These are phyloP conservation scores for Phialophora macrospora DNA, from an alignment of 2,329 filamentous ascomycete species.

Conservation along the genomic window DNA sequence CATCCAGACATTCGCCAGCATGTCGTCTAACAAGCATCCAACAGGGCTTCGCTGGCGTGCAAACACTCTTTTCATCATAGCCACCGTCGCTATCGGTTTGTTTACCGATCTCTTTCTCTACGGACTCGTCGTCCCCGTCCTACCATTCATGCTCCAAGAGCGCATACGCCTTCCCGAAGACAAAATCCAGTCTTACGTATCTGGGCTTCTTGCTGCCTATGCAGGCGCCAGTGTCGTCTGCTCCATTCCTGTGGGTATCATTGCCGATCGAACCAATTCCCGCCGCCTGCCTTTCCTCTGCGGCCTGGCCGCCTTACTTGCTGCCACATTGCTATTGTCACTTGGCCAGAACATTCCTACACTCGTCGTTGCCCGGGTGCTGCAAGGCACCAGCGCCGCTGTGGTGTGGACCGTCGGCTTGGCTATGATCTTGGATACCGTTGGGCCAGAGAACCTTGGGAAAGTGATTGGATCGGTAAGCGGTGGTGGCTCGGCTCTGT, in stretches of 20 bases:
- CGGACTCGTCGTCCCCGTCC: slow-evolving; percentile 62
- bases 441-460: slow-evolving; percentile 61
- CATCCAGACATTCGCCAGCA: slow-evolving; percentile 19
- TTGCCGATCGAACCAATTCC: slow-evolving; percentile 60
- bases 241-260: slow-evolving; percentile 58
- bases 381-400: slow-evolving; percentile 63
- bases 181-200: slow-evolving; percentile 59
- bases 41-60: slow-evolving; percentile 58
- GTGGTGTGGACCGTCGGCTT: slow-evolving; percentile 66
- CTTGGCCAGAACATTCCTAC: slow-evolving; percentile 55
- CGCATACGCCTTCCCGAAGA: slow-evolving; percentile 55
- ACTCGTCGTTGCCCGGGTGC: slow-evolving; percentile 58
- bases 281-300: slow-evolving; percentile 63
- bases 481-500: slow-evolving; percentile 16
- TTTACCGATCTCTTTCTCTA: slow-evolving; percentile 62
- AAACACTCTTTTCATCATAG: slow-evolving; percentile 62
- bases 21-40: slow-evolving; percentile 30
- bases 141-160: slow-evolving; percentile 62
- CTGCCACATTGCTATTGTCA: slow-evolving; percentile 62
- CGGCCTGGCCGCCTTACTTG: slow-evolving; percentile 58
- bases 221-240: slow-evolving; percentile 59
- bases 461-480: slow-evolving; percentile 64
- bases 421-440: slow-evolving; percentile 64
- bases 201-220: slow-evolving; percentile 59
- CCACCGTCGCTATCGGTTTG: slow-evolving; percentile 52